Conservation (phyloP, 257 asterid genomes). For the Plantago ovata region DNA sequence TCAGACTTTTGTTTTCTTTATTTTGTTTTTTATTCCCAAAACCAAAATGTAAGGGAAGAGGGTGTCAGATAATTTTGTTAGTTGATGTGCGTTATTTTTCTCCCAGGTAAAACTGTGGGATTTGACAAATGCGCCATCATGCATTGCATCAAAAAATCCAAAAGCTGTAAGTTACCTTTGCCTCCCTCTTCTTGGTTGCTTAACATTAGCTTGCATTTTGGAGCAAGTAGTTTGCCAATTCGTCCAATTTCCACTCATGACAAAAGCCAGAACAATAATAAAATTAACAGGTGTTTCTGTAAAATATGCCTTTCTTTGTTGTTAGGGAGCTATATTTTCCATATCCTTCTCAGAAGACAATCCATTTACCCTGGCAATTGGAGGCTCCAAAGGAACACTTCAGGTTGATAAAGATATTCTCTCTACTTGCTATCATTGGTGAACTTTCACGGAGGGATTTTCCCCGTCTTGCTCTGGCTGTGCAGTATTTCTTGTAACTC, state of each 20-base stretch:
- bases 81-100: constrained; percentile 2
- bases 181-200: neutral
- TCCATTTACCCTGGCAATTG: constrained; percentile 67
- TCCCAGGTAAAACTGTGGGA: constrained; percentile 95
- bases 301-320: constrained; percentile 8
- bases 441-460: neutral
- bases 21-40: too few relatives aligned
- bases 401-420: constrained; percentile 35
- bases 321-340: constrained; percentile 84
- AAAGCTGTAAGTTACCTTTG: constrained; percentile 40
- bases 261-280: too few relatives aligned
- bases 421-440: neutral
- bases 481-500: neutral
- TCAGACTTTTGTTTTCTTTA: too few relatives aligned
- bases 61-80: neutral
- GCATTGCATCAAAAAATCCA: constrained; percentile 42
- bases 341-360: constrained; percentile 73
- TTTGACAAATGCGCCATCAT: constrained; percentile 69
- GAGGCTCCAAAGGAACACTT: constrained; percentile 84
- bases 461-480: neutral
- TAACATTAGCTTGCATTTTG: neutral
- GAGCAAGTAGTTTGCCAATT: too few relatives aligned
- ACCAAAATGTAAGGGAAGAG: too few relatives aligned
- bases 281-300: too few relatives aligned
- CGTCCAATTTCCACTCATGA: too few relatives aligned